Evolutionary conservation across 2,329 filamentous ascomycete genomes (phyloP).

Genomic region (Trichophyton equinum): DNA sequence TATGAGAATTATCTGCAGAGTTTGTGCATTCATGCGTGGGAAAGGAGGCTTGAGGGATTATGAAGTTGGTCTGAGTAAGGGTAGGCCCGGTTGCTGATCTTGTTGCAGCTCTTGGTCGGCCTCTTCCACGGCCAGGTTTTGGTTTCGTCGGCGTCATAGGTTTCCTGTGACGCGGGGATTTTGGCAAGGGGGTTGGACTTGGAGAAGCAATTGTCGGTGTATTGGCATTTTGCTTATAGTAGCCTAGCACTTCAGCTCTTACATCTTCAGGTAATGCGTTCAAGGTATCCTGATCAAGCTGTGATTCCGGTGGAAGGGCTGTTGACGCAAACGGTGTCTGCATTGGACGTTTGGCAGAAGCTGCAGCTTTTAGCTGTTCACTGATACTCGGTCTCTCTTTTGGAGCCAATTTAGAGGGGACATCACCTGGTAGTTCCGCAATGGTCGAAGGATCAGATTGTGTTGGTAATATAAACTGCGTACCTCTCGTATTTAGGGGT

Average conservation of each 20-base stretch:
- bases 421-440: conserved; percentile 71
- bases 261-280: conserved; percentile 74
- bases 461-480: conserved; percentile 77
- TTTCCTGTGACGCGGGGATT: conserved; percentile 26
- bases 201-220: conserved; percentile 9
- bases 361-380: not conserved
- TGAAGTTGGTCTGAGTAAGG: conserved; percentile 63
- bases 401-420: conserved; percentile 60
- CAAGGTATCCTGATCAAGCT: conserved; percentile 76
- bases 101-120: conserved; percentile 36
- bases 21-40: conserved; percentile 10
- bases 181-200: conserved; percentile 27
- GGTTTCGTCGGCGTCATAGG: conserved; percentile 53
- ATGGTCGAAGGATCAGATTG: conserved; percentile 73
- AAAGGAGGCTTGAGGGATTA: conserved; percentile 25
- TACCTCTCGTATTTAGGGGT: conserved; percentile 67
- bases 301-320: conserved; percentile 50
- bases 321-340: conserved; percentile 12
- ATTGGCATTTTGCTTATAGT: conserved; percentile 42
- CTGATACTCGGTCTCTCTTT: conserved; percentile 13
- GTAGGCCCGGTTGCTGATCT: conserved; percentile 45
- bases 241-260: conserved; percentile 66
- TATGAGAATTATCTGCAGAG: conserved; percentile 13
- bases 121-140: conserved; percentile 39
- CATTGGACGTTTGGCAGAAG: not conserved